These are phyloP conservation scores for Fusarium xylarioides DNA, from an alignment of 2,329 filamentous ascomycete genomes.

Conservation along the genomic window DNA sequence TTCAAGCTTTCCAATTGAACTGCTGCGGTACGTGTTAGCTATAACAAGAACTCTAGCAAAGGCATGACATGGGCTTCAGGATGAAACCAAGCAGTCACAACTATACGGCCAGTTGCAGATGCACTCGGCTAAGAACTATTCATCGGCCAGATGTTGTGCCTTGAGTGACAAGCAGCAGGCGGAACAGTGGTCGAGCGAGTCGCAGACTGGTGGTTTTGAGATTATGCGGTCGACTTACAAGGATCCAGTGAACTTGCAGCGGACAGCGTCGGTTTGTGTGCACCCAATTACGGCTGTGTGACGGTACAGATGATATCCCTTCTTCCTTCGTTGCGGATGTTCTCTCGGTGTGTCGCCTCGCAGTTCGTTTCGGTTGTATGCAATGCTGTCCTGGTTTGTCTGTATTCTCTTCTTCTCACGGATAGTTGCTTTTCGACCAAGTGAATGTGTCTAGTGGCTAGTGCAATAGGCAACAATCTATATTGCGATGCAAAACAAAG, in stretches of 20 bases:
- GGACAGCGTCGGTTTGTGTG: conserved; percentile 25
- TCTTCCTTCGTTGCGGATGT: not conserved
- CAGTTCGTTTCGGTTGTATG: conserved; percentile 26
- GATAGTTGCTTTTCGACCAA: conserved; percentile 14
- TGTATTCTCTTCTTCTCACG: conserved; percentile 8
- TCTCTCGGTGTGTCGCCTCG: conserved; percentile 18
- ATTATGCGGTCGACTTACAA: conserved; percentile 39
- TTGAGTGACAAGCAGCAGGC: conserved; percentile 23
- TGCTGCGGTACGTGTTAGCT: conserved; percentile 18
- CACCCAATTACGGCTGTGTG: conserved; percentile 25
- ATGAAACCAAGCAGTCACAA: conserved; percentile 34
- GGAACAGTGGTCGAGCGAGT: conserved; percentile 7
- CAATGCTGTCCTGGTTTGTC: conserved; percentile 2
- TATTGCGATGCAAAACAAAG: conserved; percentile 4
- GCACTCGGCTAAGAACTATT: conserved; percentile 35
- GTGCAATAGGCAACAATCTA: conserved; percentile 5
- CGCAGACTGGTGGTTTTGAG: conserved; percentile 6
- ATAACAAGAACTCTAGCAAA: not conserved
- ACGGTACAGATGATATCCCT: conserved; percentile 9
- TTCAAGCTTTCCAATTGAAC: conserved; percentile 2
- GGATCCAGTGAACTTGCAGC: conserved; percentile 22
- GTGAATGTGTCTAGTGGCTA: conserved; percentile 6
- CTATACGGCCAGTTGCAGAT: conserved; percentile 42
- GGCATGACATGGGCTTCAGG: not conserved
- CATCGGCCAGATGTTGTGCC: conserved; percentile 27